Evolutionary conservation across 768 basidiomycete genomes (phyloP).

Genomic region (Boletellus ananas): DNA sequence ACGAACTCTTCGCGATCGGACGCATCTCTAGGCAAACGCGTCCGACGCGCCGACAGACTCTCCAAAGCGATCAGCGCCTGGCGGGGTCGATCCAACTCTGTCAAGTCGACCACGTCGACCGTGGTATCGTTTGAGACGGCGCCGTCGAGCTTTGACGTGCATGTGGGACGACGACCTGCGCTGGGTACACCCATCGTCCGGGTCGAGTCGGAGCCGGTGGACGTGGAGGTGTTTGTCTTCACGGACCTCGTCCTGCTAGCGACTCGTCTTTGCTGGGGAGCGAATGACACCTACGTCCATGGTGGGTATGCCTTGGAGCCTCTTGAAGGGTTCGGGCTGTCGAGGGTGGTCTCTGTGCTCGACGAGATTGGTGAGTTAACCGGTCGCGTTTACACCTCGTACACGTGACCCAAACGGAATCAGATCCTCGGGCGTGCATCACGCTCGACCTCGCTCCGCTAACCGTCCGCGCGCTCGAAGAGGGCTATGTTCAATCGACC

Average conservation of each 20-base stretch:
- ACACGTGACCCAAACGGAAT: not conserved
- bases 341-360: constrained; percentile 45
- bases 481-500: constrained; percentile 33
- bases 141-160: constrained; percentile 29
- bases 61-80: constrained; percentile 43
- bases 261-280: constrained; percentile 19
- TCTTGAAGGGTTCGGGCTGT: constrained; percentile 44
- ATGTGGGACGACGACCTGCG: not conserved
- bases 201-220: constrained; percentile 23
- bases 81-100: constrained; percentile 44
- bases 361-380: constrained; percentile 30
- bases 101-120: constrained; percentile 26
- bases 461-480: constrained; percentile 35
- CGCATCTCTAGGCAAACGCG: not conserved
- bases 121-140: constrained; percentile 28
- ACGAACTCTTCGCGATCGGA: not conserved
- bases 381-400: too few species aligned
- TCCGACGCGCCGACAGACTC: constrained; percentile 26
- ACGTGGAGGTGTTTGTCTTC: constrained; percentile 52
- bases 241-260: constrained; percentile 68
- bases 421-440: constrained; percentile 33
- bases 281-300: constrained; percentile 10
- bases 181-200: constrained; percentile 21
- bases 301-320: constrained; percentile 38
- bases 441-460: constrained; percentile 52